phyloP scores from a whole-genome alignment of 2,329 filamentous ascomycete species.

The Fusarium nanum region DNA sequence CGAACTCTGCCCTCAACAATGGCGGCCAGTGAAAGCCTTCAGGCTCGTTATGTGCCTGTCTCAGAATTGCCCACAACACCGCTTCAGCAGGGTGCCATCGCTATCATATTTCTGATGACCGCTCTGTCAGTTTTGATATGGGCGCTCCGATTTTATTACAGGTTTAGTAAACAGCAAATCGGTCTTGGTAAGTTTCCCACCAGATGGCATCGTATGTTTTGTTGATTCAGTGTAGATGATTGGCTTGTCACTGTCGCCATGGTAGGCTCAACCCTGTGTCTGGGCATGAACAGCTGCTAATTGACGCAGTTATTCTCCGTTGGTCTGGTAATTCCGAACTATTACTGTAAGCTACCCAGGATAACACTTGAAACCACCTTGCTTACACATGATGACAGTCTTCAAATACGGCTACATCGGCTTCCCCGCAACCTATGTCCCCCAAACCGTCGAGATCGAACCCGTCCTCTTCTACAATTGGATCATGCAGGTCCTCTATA shows the following conservation, averaged over 20 bases:
- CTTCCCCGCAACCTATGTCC: conserved; percentile 19
- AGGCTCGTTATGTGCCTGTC: conserved; percentile 23
- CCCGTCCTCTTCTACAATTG: conserved; percentile 40
- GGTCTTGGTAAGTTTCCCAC: conserved; percentile 28
- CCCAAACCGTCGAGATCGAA: conserved; percentile 19
- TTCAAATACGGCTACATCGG: conserved; percentile 38
- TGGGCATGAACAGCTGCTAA: not conserved
- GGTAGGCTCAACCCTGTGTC: conserved; percentile 5
- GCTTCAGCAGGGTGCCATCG: conserved; percentile 32
- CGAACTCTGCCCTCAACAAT: not conserved
- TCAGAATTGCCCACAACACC: conserved; percentile 29
- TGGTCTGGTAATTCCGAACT: conserved; percentile 27
- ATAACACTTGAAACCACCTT: fast-evolving
- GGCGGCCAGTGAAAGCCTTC: not conserved
- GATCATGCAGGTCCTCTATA: conserved; percentile 53
- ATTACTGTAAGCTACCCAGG: conserved; percentile 20
- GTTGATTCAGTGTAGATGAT: conserved; percentile 27
- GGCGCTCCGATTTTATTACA: conserved; percentile 33
- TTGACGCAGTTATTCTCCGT: conserved; percentile 26
- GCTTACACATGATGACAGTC: not conserved
- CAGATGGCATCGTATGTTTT: too few relatives aligned
- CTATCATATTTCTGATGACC: conserved; percentile 35
- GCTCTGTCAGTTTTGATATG: conserved; percentile 31
- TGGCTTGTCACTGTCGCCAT: conserved; percentile 34
- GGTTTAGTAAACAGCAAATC: conserved; percentile 32